Base-by-base conservation (phyloP, 1,284 basidiomycete species). In the Ustilago curta region DNA sequence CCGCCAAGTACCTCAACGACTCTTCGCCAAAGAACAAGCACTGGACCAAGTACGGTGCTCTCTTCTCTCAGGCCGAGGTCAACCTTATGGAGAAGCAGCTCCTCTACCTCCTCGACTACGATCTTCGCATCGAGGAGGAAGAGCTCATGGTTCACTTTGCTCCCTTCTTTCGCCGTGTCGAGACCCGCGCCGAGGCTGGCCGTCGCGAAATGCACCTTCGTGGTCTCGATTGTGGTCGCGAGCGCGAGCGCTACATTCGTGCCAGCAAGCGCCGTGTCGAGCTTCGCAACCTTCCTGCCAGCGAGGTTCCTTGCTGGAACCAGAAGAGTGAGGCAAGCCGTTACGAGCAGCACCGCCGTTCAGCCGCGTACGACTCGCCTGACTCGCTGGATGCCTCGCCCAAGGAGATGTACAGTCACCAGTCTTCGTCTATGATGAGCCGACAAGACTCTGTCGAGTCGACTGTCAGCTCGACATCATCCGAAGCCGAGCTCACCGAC, bases 1-100 rank as follows among this genome's bases (percentile, higher is more conserved):
- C 96, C 31, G 92, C 95, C 78, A 99, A 99, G 87, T 98, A 98
- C 86, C 90, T 98, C 83, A 97, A 99, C 87, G 95, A 98, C 87
- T 94, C 93, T 31, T 86, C 85, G 45, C 86, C 86, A 19, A 97
- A 96, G 88, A 98, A 98, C 88, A 90, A 91, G 86, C 94, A 97
- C 88, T 84, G 82, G 82, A 83, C 77, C 57, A 86, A 87, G 59
- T 94, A 95, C 85, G 92, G 91, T 21, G 87, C 88, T 53, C 86
- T 88, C 69, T 90, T 95, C 85, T 90, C 86, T 11, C 87, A 87
- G 62, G 86, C 88, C 59, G 88, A 89, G 84, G 87, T 97, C 86
- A 97, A 96, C 86, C 88, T 95, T 76, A 97, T 97, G 95, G 95
- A 98, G 88, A 93, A 91, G 87, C 94, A 98, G 62, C 77, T 84